Evolutionary conservation across 2,329 filamentous ascomycete species (phyloP).

Genomic region (Colletotrichum cereale): DNA sequence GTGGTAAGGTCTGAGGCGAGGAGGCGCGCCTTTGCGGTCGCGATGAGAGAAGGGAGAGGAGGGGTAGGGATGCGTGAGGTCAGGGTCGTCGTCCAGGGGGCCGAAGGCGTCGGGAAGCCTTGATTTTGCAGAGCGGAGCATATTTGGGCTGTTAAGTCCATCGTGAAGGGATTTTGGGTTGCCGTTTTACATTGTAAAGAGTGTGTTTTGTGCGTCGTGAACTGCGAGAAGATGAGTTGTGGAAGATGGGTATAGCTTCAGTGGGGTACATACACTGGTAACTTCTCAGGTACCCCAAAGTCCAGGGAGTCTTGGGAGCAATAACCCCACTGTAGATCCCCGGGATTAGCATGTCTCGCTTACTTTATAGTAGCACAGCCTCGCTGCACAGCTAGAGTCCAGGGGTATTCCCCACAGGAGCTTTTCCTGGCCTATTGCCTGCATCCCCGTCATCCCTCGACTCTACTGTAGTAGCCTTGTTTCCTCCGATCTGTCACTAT

Average conservation of each 20-base stretch:
- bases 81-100: slow-evolving; percentile 74
- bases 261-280: slow-evolving; percentile 21
- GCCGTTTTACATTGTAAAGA: slow-evolving; percentile 2
- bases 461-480: slow-evolving; percentile 24
- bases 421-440: slow-evolving; percentile 30
- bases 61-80: slow-evolving; percentile 67
- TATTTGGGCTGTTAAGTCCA: slow-evolving; percentile 61
- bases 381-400: slow-evolving; percentile 29
- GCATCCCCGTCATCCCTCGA: slow-evolving; percentile 23
- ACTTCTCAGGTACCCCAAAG: slow-evolving; percentile 36
- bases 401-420: slow-evolving; percentile 34
- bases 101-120: slow-evolving; percentile 65
- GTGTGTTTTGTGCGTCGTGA: background rate
- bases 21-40: slow-evolving; percentile 84
- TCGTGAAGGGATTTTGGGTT: slow-evolving; percentile 24
- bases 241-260: slow-evolving; percentile 27
- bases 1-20: slow-evolving; percentile 81
- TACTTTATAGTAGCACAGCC: slow-evolving; percentile 20
- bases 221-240: background rate
- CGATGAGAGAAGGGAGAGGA: slow-evolving; percentile 78
- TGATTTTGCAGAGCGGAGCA: slow-evolving; percentile 63
- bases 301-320: background rate
- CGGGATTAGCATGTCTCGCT: slow-evolving; percentile 22
- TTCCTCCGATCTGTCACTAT: slow-evolving; percentile 17
- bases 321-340: slow-evolving; percentile 34